Base-by-base conservation (phyloP, 2,329 filamentous ascomycete species). In the Colletotrichum melonis region DNA sequence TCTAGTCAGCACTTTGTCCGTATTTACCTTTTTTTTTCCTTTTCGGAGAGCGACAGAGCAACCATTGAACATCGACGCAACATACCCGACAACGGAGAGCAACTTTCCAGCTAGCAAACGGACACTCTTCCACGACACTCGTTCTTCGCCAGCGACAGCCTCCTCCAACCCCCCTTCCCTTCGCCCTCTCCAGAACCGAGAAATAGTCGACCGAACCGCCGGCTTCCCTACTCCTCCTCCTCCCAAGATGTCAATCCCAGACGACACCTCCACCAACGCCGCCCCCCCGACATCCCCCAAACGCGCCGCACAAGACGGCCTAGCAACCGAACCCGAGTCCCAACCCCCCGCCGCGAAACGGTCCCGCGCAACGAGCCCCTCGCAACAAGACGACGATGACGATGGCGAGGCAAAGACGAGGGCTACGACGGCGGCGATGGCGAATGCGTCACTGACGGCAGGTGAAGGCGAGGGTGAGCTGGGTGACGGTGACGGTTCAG, bases 351-450 rank as follows among this genome's bases (percentile, higher is more conserved):
- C 19, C 42, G 4, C 42, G 42, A 73, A 73, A 57, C 62, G 71
- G 55, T 70, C 60, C 35, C 63, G 52, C 32, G 69, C 71, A 16
- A 35, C 30, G 32, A 73, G 67, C 49, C 71, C 60, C 32, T 63
- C 22, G 26, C 8, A 19, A n/a, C 16, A 49, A 19, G 42, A 49
- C 42, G 42, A 22, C 19, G 42, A 49, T 3, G 42, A 56, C 26
- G 49, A 58, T 22, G 26, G 58, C 54, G 63, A 65, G 54, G 54
- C 63, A 19, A 67, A 46, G 38, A 54, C 52, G 28, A 52, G 52
- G 30, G 52, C 63, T 32, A 67, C 63, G 26, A 67, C 54, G 54
- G 63, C 63, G 12, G 63, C 63, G 9, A 65, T 65, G 63, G 63
- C 63, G 32, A 65, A 57, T 11, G 32, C 63, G 14, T 64, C 62